A percentile compares a stretch with the other conserved stretches of the same genome.
phyloP scores from a whole-genome alignment of 768 basidiomycete species.

The Imleria badia region DNA sequence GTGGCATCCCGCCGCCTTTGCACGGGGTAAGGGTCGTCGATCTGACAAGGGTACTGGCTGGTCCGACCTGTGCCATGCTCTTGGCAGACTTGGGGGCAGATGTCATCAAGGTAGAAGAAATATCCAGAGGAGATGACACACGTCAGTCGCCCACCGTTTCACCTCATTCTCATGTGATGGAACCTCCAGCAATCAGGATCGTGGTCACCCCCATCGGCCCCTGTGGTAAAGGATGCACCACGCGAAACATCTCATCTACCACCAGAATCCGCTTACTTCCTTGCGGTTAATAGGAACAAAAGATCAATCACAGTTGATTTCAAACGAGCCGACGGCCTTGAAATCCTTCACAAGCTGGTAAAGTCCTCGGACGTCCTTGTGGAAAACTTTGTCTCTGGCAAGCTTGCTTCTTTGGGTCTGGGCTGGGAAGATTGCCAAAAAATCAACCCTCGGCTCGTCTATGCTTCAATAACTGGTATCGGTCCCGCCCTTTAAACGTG shows the following conservation, averaged over 20 bases:
- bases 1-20: conserved; percentile 77
- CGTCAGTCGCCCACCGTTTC: conserved; percentile 42
- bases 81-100: conserved; percentile 92
- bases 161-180: conserved; percentile 11
- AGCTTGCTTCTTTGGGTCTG: conserved; percentile 80
- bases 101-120: conserved; percentile 89
- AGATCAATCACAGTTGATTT: conserved; percentile 88
- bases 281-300: conserved; percentile 87
- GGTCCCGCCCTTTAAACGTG: background rate
- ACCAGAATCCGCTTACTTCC: conserved; percentile 91
- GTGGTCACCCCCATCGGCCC: conserved; percentile 65
- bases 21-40: conserved; percentile 83
- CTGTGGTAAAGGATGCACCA: conserved; percentile 47
- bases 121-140: conserved; percentile 84
- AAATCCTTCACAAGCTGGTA: conserved; percentile 71
- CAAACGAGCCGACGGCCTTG: conserved; percentile 73
- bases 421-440: conserved; percentile 79
- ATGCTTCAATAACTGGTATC: conserved; percentile 85
- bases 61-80: conserved; percentile 89
- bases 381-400: conserved; percentile 86
- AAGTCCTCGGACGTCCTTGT: conserved; percentile 80
- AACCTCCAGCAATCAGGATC: conserved; percentile 43
- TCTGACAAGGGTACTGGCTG: conserved; percentile 88
- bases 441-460: conserved; percentile 80
- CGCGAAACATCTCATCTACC: conserved; percentile 63